Percentiles rank a stretch among this genome's conserved stretches.
Conservation (phyloP, 768 basidiomycete species). For the Calocera viscosa region DNA sequence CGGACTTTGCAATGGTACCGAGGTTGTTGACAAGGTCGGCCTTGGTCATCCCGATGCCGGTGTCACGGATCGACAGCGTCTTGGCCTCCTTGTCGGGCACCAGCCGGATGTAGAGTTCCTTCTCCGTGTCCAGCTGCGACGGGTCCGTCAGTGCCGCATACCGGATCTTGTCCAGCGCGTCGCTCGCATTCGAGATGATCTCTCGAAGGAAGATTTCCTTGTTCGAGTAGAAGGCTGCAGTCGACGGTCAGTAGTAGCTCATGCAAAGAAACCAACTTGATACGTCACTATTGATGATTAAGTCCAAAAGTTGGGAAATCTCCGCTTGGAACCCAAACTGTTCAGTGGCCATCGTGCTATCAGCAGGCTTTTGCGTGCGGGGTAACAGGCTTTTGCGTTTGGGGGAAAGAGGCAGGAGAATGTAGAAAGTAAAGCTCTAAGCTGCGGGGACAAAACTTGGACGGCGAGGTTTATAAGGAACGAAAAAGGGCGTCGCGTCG, state of each 20-base stretch:
- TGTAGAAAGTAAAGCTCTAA: background rate
- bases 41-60: slow-evolving; percentile 99
- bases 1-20: slow-evolving; percentile 89
- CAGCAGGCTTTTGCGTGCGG: background rate
- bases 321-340: slow-evolving; percentile 97
- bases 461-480: background rate
- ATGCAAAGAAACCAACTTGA: slow-evolving; percentile 10
- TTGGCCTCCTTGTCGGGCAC: slow-evolving; percentile 94
- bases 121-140: slow-evolving; percentile 72
- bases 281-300: slow-evolving; percentile 80
- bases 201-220: slow-evolving; percentile 99
- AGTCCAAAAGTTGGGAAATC: slow-evolving; percentile 95
- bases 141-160: slow-evolving; percentile 94
- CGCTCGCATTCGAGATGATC: slow-evolving; percentile 90
- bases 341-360: slow-evolving; percentile 35
- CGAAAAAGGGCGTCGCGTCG: too few species aligned
- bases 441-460: background rate
- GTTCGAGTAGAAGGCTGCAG: slow-evolving; percentile 92
- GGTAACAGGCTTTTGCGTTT: background rate
- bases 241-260: slow-evolving; percentile 16
- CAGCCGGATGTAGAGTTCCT: slow-evolving; percentile 91
- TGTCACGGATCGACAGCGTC: slow-evolving; percentile 78
- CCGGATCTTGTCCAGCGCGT: slow-evolving; percentile 98
- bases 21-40: slow-evolving; percentile 99
- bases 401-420: background rate